A percentile compares a stretch with the other conserved stretches of the same genome.
These are phyloP conservation scores for Dendrobium nobile DNA, from an alignment of 106 monocot species.

Conservation along the genomic window DNA sequence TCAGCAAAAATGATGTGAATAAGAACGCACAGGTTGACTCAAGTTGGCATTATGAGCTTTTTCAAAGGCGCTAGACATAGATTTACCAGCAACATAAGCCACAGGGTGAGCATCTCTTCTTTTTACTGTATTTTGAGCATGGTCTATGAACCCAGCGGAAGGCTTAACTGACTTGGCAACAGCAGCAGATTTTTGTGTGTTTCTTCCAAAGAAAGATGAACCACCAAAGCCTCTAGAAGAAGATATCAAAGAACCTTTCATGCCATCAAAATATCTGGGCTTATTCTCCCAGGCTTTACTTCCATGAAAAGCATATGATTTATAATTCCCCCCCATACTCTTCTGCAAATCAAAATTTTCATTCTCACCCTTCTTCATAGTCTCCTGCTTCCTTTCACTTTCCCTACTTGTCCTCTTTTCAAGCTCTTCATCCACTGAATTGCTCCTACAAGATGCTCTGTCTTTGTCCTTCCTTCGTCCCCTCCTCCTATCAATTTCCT, in stretches of 20 bases:
- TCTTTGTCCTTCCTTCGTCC: slow-evolving; percentile 57
- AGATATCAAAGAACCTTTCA: slow-evolving; percentile 52
- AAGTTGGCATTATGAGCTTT: slow-evolving; percentile 10
- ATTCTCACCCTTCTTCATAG: slow-evolving; percentile 44
- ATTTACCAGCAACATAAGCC: slow-evolving; percentile 21
- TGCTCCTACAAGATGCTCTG: slow-evolving; percentile 39
- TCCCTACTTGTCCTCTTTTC: slow-evolving; percentile 43
- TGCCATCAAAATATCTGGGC: slow-evolving; percentile 59
- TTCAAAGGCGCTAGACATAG: slow-evolving; percentile 29
- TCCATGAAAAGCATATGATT: slow-evolving; percentile 7
- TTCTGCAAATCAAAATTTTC: slow-evolving; percentile 36
- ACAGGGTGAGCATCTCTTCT: slow-evolving; percentile 33
- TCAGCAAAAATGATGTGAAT: not conserved
- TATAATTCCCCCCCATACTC: slow-evolving; percentile 19
- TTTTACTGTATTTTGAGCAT: slow-evolving; percentile 11
- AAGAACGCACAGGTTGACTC: slow-evolving; percentile 50
- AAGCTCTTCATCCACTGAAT: slow-evolving; percentile 42
- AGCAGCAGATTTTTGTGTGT: slow-evolving; percentile 28
- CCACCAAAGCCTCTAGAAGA: slow-evolving; percentile 61
- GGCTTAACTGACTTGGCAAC: slow-evolving; percentile 42
- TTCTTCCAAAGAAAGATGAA: slow-evolving; percentile 59
- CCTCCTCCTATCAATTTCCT: slow-evolving; percentile 47
- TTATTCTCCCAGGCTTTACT: slow-evolving; percentile 13
- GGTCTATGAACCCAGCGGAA: slow-evolving; percentile 15
- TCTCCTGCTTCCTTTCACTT: slow-evolving; percentile 52